Evolutionary conservation across 768 basidiomycete species (phyloP).

Genomic region (Fomitopsis pulvina): DNA sequence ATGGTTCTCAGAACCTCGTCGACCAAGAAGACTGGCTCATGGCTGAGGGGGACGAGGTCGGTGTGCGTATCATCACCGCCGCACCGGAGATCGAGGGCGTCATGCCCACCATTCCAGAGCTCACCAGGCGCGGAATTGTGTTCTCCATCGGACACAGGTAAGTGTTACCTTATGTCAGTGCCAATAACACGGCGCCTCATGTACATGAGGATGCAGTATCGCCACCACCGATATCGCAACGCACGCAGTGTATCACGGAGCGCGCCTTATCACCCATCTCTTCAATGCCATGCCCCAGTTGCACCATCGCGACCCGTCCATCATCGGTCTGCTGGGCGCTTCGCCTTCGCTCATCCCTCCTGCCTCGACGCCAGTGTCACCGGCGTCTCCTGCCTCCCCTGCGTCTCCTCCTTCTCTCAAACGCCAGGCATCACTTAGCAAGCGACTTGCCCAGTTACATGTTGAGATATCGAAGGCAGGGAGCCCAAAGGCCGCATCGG

Average conservation of each 20-base stretch:
- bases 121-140: constrained; percentile 58
- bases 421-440: constrained; percentile 13
- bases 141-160: constrained; percentile 91
- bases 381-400: constrained; percentile 8
- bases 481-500: constrained; percentile 33
- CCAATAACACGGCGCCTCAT: not conserved
- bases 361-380: constrained; percentile 3
- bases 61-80: constrained; percentile 76
- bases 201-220: constrained; percentile 36
- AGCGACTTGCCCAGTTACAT: constrained; percentile 8
- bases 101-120: constrained; percentile 55
- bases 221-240: constrained; percentile 72
- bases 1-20: constrained; percentile 58
- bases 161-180: constrained; percentile 11
- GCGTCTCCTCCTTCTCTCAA: constrained; percentile 14
- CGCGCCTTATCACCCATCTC: constrained; percentile 83
- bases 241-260: constrained; percentile 62
- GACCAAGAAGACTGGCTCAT: constrained; percentile 65
- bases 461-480: constrained; percentile 19
- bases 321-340: constrained; percentile 82
- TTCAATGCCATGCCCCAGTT: constrained; percentile 93
- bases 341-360: constrained; percentile 52
- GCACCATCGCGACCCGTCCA: constrained; percentile 87
- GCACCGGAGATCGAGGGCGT: constrained; percentile 87
- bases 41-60: constrained; percentile 33